Conservation (phyloP, 2,329 filamentous ascomycete species). For the Lecanicillium sp. region DNA sequence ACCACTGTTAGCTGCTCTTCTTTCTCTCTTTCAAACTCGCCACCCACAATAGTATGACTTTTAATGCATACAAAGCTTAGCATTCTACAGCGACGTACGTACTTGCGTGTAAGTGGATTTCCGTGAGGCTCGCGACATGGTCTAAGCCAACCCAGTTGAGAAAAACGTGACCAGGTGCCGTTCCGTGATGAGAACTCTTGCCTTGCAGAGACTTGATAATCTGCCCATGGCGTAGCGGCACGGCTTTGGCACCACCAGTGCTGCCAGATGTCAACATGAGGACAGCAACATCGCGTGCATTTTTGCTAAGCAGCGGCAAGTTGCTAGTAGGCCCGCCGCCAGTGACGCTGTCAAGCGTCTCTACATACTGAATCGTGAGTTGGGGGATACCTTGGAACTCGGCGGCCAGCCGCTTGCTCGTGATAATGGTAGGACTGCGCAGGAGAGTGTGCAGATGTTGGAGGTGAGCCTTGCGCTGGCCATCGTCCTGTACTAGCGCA, state of each 20-base stretch:
- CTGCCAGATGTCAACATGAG: slow-evolving; percentile 47
- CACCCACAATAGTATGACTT: too few relatives aligned
- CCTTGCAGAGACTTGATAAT: slow-evolving; percentile 30
- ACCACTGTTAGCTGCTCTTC: too few relatives aligned
- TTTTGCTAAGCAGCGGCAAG: not conserved
- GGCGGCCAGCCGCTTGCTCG: not conserved
- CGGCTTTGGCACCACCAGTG: slow-evolving; percentile 42
- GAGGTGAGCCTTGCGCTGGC: not conserved
- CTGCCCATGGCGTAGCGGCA: slow-evolving; percentile 33
- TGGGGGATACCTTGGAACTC: not conserved
- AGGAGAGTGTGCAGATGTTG: not conserved
- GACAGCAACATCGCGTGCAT: not conserved
- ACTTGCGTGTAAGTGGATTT: slow-evolving; percentile 44
- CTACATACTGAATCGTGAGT: not conserved
- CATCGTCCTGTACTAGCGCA: not conserved
- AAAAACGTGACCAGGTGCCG: slow-evolving; percentile 22
- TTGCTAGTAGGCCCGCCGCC: too few relatives aligned
- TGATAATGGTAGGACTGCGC: not conserved
- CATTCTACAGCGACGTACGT: too few relatives aligned
- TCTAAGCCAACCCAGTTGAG: slow-evolving; percentile 44
- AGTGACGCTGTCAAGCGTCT: not conserved
- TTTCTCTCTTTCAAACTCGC: too few relatives aligned
- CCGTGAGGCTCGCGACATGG: slow-evolving; percentile 42
- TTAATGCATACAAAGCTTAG: too few relatives aligned
- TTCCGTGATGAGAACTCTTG: slow-evolving; percentile 23